Base-by-base conservation (phyloP, 2,329 filamentous ascomycete species). In the Diaporthe humulicola region DNA sequence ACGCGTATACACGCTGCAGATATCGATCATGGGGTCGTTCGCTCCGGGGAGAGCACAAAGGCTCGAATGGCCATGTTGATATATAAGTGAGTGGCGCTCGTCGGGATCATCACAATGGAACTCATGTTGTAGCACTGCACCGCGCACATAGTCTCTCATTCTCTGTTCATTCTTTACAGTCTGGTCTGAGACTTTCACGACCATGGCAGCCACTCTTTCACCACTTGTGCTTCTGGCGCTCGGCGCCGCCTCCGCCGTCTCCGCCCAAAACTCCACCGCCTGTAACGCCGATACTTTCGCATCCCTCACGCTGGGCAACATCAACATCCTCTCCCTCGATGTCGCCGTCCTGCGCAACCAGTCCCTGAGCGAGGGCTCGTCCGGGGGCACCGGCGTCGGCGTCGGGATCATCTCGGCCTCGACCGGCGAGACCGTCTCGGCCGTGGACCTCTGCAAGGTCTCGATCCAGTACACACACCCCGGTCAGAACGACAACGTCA, bases 401-500 rank as follows among this genome's bases (percentile, higher is more conserved):
- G 56, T 61, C 25, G 48, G 40, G 10, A 64, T 52, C 60, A 40
- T 73, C 45, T 50, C 56, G 2, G 57, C 70, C 10, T 40, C 42
- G 38, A 45, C 70, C n/a, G 42, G 57, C 48, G 48, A 66, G 40
- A 15, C 70, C 19, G 33, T 54, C 45, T 56, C 70, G 19, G 30
- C 70, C 33, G 73, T 71, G 8, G 64, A 61, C 38, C 33, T 74
- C 22, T 74, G 73, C 66, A 71, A 54, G 54, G 4, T 74, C 3
- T 71, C 73, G 36, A 69, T 74, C 52, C 33, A 28, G n/a, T 74
- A 74, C 73, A 74, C 73, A 7, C 73, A 74, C 58, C 73, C 73
- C 0, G 66, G 66, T 3, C 30, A 74, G 64, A 40, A 17, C 42
- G 73, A 74, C 56, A 33, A n/a, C 64, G 56, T 74, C 64, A 74